Base-by-base conservation (phyloP, 805 yeast genomes). In the Starmerella scarabaei region DNA sequence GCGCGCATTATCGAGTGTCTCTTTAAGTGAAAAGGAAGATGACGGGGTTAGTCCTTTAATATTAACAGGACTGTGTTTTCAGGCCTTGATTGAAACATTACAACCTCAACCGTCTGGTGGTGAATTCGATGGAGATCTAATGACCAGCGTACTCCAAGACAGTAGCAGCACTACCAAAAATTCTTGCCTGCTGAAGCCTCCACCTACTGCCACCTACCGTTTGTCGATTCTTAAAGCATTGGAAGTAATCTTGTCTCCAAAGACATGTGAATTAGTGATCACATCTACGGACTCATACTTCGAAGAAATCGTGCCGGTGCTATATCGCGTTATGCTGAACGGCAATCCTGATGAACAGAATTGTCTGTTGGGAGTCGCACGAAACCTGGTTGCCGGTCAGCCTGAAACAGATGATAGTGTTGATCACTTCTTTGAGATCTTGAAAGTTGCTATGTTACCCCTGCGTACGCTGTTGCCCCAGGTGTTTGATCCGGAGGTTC, bases 61-160 rank as follows among this genome's bases (percentile, higher is more conserved):
- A 23, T 57, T 86, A 30, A 81, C 80, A 60, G 81, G 94, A 9
- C 80, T 82, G 49, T 83, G 94, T 55, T 67, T 85, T 35, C 93
- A 82, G 50, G 72, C 79, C 0, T 64, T 85, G 45, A 69, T 79
- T 35, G 70, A 68, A 36, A 59, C 61, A 3, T 21, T 43, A 18
- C 38, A 36, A 8, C 17, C 16, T 6, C 19, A 6, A 5, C 12
- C 12, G 14, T 15, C 33, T 30, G 6, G 11, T 9, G 4, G n/a
- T 14, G 33, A 30, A 14, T 30, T 30, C 21, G 17, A 30, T 8
- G n/a, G n/a, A n/a, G n/a, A n/a, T n/a, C n/a, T n/a, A n/a, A n/a
- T n/a, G n/a, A n/a, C n/a, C n/a, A n/a, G n/a, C n/a, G n/a, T n/a
- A n/a, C n/a, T n/a, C n/a, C 26, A 23, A 11, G 23, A 21, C 12